Evolutionary conservation across 2,329 filamentous ascomycete species (phyloP), one percentile per base, ranked within the genome.

Genomic region (Botrytis medusae): DNA sequence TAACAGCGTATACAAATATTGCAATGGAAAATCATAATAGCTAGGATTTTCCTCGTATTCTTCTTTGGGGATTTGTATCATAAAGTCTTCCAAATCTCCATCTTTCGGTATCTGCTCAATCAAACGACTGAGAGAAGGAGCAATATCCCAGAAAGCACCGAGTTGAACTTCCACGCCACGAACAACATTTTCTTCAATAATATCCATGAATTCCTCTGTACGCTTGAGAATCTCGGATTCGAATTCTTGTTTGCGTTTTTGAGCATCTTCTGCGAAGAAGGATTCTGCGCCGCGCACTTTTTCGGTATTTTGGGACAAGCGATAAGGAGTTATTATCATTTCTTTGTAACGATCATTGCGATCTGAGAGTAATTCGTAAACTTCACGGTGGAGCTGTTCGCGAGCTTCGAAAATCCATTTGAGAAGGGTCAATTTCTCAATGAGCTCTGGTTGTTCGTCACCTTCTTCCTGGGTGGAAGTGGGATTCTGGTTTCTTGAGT

Each of bases 331-430:
- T 12, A 97, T 84, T 12, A 98, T 92, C 78, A 98, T 91, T 72
- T 92, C 90, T 77, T 92, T 91, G 82, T 97, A 98, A 48, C 93
- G 91, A 74, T 94, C 89, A 79, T 97, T 96, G 69, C 95, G 92
- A 81, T 95, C 93, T 32, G 90, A 91, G 48, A 97, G 88, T 18
- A 98, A 84, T 78, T 97, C 93, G 80, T 94, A 97, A 71, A 95
- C 88, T 78, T 94, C 92, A 61, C 93, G 91, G 83, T 98, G 92
- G 14, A 98, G 86, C 64, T 89, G 87, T 83, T 99, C 96, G n/a
- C 95, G 91, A 1, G 93, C 92, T 81, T 99, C 96, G 78, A 98
- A 98, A 14, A 98, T 90, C 95, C 96, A 98, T 80, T 98, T 99
- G 22, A 98, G 86, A 65, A 98, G 88, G 0, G 95, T 98, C 20